A percentile compares a stretch with the other conserved stretches of the same genome.
Conservation (phyloP, 2,329 filamentous ascomycete genomes). For the Aureobasidium vineae region DNA sequence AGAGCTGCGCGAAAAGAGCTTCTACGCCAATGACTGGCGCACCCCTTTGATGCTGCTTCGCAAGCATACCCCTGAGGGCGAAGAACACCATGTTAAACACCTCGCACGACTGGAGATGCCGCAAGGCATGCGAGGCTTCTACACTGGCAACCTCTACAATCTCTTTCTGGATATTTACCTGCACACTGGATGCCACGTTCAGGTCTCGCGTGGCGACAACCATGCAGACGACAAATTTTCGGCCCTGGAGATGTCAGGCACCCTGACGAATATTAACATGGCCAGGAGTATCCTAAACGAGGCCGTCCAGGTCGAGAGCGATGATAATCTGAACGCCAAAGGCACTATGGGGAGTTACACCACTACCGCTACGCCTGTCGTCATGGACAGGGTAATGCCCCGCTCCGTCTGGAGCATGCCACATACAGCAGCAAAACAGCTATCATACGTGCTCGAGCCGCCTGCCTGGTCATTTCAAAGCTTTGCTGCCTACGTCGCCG, state of each 20-base stretch:
- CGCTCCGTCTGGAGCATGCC: conserved; percentile 5
- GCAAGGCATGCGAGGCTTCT: conserved; percentile 24
- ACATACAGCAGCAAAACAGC: background rate
- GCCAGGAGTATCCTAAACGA: conserved; percentile 15
- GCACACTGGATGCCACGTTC: conserved; percentile 25
- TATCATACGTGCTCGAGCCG: background rate
- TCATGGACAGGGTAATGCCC: background rate
- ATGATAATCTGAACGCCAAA: background rate
- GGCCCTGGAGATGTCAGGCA: conserved; percentile 12
- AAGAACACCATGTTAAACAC: conserved; percentile 20
- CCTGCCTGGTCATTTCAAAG: conserved; percentile 4
- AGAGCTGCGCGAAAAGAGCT: conserved; percentile 1
- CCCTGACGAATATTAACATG: background rate
- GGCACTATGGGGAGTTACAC: conserved; percentile 1
- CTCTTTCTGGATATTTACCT: conserved; percentile 23
- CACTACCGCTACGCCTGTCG: background rate
- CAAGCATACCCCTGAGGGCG: conserved; percentile 3
- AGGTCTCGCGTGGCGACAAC: background rate
- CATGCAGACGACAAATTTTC: background rate
- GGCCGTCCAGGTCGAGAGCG: background rate
- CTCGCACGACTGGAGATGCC: conserved; percentile 22
- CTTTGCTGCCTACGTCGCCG: conserved; percentile 26
- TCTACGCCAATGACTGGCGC: conserved; percentile 19
- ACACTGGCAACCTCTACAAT: conserved; percentile 2
- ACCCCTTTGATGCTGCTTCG: conserved; percentile 8